Percentiles rank a stretch among this genome's conserved stretches.
Conservation (phyloP, 106 monocot genomes). For the Allium cepa region DNA sequence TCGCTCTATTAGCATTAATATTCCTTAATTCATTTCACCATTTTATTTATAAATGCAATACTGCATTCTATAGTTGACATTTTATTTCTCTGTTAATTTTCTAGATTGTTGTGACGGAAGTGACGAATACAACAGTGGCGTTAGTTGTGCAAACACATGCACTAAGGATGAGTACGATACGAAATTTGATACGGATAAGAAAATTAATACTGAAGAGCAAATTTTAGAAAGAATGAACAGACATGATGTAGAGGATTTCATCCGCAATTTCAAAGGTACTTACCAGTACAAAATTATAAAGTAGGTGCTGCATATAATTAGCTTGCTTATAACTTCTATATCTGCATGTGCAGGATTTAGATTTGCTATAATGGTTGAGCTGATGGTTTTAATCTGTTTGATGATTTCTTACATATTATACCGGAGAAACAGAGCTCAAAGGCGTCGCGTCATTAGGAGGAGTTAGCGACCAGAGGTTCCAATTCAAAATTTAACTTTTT, state of each 20-base stretch:
- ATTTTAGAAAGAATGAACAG: slow-evolving; percentile 12
- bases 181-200: not conserved
- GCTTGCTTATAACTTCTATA: not conserved
- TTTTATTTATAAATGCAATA: not conserved
- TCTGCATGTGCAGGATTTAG: slow-evolving; percentile 37
- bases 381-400: slow-evolving; percentile 15
- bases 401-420: slow-evolving; percentile 19
- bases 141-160: slow-evolving; percentile 62
- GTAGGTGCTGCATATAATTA: not conserved
- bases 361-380: slow-evolving; percentile 23
- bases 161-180: slow-evolving; percentile 19
- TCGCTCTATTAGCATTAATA: not conserved
- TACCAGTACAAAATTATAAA: not conserved
- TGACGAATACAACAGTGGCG: slow-evolving; percentile 69
- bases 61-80: not conserved
- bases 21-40: not conserved
- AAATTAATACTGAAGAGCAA: not conserved
- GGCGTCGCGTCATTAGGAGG: slow-evolving; percentile 23
- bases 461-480: slow-evolving; percentile 9
- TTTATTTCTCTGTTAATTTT: slow-evolving; percentile 1
- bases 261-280: slow-evolving; percentile 50
- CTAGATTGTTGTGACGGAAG: slow-evolving; percentile 97
- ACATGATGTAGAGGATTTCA: slow-evolving; percentile 44
- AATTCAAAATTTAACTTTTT: too few species aligned
- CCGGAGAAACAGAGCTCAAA: slow-evolving; percentile 28